Evolutionary conservation across 148 eudicot genomes (phyloP).

Genomic region (Pouteria glomerata): DNA sequence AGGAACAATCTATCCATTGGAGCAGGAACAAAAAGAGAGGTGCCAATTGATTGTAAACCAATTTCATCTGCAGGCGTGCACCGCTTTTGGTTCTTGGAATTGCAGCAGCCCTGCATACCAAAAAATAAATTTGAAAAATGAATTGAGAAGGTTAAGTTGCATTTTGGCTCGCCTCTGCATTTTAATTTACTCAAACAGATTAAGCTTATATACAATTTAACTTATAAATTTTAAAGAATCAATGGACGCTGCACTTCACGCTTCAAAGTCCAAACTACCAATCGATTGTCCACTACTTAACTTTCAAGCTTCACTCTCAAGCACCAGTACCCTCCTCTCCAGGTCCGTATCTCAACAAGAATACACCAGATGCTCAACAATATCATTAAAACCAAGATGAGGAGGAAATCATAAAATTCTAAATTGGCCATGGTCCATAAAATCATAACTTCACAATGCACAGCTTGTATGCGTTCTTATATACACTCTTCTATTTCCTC

Average conservation of each 20-base stretch:
- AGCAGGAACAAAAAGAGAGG: slow-evolving; percentile 54
- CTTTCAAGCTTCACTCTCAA: not conserved
- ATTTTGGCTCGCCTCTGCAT: not conserved
- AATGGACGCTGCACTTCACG: not conserved
- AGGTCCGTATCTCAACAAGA: not conserved
- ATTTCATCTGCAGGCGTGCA: slow-evolving; percentile 58
- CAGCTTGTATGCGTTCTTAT: not conserved
- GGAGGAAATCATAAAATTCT: not conserved
- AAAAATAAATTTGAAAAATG: not conserved
- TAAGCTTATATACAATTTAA: not conserved
- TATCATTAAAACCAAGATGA: not conserved
- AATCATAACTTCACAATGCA: not conserved
- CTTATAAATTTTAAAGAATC: not conserved
- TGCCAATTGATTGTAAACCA: slow-evolving; percentile 54
- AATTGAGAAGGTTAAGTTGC: not conserved
- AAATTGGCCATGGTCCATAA: not conserved
- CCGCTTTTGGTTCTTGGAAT: slow-evolving; percentile 66
- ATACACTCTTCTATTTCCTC: no score
- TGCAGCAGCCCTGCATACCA: slow-evolving; percentile 53
- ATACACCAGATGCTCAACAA: not conserved
- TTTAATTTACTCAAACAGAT: not conserved
- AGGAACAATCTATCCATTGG: slow-evolving; percentile 69
- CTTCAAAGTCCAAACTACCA: not conserved
- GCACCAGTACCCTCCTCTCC: not conserved
- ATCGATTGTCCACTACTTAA: not conserved